A percentile compares a stretch with the other conserved stretches of the same genome.
Evolutionary conservation across 768 basidiomycete species (phyloP).

Genomic region (Tricholoma terreum): DNA sequence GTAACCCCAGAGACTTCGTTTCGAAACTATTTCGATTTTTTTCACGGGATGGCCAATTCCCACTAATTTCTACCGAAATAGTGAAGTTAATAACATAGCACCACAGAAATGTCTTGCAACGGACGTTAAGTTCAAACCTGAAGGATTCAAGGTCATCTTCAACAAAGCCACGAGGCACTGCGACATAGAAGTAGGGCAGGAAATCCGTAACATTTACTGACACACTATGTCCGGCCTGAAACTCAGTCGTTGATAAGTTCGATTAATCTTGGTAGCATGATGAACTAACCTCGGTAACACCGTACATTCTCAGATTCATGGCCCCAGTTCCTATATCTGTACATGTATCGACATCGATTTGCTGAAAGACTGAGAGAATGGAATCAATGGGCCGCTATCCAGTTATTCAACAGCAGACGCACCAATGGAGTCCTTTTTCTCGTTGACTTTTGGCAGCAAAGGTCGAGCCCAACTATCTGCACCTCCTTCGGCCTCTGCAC

Average conservation of each 20-base stretch:
- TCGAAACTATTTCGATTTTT: slow-evolving; percentile 56
- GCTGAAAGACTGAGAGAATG: slow-evolving; percentile 77
- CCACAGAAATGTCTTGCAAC: slow-evolving; percentile 19
- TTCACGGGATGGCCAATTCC: slow-evolving; percentile 39
- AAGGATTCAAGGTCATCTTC: slow-evolving; percentile 66
- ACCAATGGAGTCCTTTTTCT: slow-evolving; percentile 68
- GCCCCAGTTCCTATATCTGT: slow-evolving; percentile 42
- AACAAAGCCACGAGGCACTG: slow-evolving; percentile 80
- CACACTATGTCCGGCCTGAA: slow-evolving; percentile 83
- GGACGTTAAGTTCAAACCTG: slow-evolving; percentile 69
- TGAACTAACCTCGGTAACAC: slow-evolving; percentile 73
- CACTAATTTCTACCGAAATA: slow-evolving; percentile 27
- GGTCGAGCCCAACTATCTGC: slow-evolving; percentile 75
- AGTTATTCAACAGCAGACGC: slow-evolving; percentile 18
- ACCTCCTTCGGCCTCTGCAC: slow-evolving; percentile 70
- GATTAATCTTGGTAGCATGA: background rate
- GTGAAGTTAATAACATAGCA: background rate
- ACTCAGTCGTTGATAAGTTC: background rate
- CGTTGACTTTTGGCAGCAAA: slow-evolving; percentile 48
- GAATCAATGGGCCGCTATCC: background rate
- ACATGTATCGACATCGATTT: slow-evolving; percentile 84
- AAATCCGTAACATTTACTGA: slow-evolving; percentile 81
- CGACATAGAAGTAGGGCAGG: slow-evolving; percentile 90
- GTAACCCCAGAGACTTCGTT: slow-evolving; percentile 85
- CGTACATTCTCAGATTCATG: slow-evolving; percentile 70